Percentiles rank a stretch among this genome's conserved stretches.
Evolutionary conservation across 2,329 filamentous ascomycete species (phyloP).

Genomic region (Iodosphaeria phyllophila): DNA sequence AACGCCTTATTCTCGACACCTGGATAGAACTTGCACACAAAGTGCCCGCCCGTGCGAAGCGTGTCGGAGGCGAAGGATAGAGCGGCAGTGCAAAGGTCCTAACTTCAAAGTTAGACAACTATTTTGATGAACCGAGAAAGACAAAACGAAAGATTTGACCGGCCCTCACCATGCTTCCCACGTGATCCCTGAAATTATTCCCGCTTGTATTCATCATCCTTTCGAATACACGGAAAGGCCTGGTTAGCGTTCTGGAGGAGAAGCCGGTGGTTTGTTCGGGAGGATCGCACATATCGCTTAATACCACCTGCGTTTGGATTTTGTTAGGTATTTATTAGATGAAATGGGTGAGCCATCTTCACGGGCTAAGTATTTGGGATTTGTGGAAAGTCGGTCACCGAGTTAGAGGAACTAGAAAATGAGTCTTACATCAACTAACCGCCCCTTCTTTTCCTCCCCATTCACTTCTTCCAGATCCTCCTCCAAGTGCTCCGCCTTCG

Average conservation of each 20-base stretch:
- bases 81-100: conserved; percentile 84
- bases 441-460: conserved; percentile 22
- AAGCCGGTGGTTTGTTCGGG: conserved; percentile 68
- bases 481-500: conserved; percentile 11
- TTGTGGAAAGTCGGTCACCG: not conserved
- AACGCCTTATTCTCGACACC: conserved; percentile 69
- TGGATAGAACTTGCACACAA: conserved; percentile 96
- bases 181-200: conserved; percentile 70
- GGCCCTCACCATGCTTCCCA: conserved; percentile 70
- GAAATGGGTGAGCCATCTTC: not conserved
- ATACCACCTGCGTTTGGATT: conserved; percentile 41
- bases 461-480: conserved; percentile 10
- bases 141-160: not conserved
- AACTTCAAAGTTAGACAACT: conserved; percentile 1
- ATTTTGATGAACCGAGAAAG: conserved; percentile 1
- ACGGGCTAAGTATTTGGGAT: not conserved
- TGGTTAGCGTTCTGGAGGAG: conserved; percentile 79
- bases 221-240: conserved; percentile 77
- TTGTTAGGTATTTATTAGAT: not conserved
- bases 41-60: conserved; percentile 65
- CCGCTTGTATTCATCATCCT: conserved; percentile 99
- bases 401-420: not conserved
- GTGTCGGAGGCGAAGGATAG: conserved; percentile 74
- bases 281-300: conserved; percentile 99
- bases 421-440: conserved; percentile 50